Evolutionary conservation across 257 asterid species (phyloP), one percentile per base, ranked within the genome.

Genomic region (Hygrophila difformis): DNA sequence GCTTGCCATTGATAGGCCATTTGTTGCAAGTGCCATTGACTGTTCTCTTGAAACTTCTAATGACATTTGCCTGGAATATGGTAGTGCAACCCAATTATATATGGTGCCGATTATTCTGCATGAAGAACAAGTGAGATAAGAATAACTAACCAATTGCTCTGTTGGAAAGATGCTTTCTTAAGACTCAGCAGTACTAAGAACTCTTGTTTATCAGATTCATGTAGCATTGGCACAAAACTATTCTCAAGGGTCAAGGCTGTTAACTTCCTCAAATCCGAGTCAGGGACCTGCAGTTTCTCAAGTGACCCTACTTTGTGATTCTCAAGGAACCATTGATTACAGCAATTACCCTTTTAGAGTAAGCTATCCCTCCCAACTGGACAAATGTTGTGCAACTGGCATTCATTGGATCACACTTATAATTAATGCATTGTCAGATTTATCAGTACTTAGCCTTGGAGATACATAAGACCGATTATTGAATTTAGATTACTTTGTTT

Each of bases 1-100:
- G 77, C 94, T 91, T 37, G 98, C 96, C 50, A 61, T 91, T 53
- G 96, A 86, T 60, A 72, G 74, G 49, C 98, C 98, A 58, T 91
- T 63, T 63, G 53, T 85, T 44, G 70, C 91, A 40, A 75, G 69
- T 61, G 63, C 72, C 50, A 41, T 36, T 1, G 82, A 78, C 45
- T 43, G 82, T 71, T 66, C 60, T 41, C 63, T 65, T 8, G 81
- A 82, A 60, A 41, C 65, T 17, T 29, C 65, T 45, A 62, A 65
- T 55, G 79, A 57, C 47, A 28, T 68, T 60, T 79, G 76, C 78
- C 79, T 91, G 46, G 98, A 91, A 70, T 82, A 79, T 46, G 96
- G 98, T 26, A 91, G 88, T 61, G 93, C 70, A 20, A 91, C 98
- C 28, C 86, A 73, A 62, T 70, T 91, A 48, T 86, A 85, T 57